These are phyloP conservation scores for Penicillium fimorum DNA, from an alignment of 495 filamentous ascomycete species.

Conservation along the genomic window DNA sequence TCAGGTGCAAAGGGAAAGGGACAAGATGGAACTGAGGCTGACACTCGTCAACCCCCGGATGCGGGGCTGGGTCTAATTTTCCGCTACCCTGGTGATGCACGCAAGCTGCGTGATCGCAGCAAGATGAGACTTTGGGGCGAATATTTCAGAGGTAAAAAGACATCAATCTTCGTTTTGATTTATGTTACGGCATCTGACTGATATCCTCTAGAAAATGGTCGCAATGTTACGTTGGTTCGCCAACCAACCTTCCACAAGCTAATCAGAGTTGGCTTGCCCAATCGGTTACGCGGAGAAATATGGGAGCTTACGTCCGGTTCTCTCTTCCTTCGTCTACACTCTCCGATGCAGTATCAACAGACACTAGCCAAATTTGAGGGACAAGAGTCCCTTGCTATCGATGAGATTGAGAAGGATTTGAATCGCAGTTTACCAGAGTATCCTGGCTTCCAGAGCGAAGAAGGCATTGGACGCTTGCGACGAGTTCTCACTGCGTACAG, in stretches of 20 bases:
- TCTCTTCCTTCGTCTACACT: slow-evolving; percentile 80
- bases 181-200: slow-evolving; percentile 3
- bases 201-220: slow-evolving; percentile 71
- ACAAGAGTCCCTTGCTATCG: slow-evolving; percentile 85
- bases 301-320: slow-evolving; percentile 96
- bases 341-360: slow-evolving; percentile 76
- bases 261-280: slow-evolving; percentile 91
- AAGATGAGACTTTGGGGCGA: slow-evolving; percentile 98
- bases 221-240: slow-evolving; percentile 85
- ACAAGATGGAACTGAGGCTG: slow-evolving; percentile 34
- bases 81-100: slow-evolving; percentile 93
- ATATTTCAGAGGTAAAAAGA: slow-evolving; percentile 69
- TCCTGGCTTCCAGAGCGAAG: slow-evolving; percentile 93
- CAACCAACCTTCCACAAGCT: slow-evolving; percentile 98
- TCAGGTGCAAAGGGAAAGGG: slow-evolving; percentile 44
- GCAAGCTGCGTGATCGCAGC: slow-evolving; percentile 88
- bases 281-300: slow-evolving; percentile 87
- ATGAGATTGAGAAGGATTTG: slow-evolving; percentile 97
- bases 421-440: slow-evolving; percentile 97
- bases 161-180: neutral
- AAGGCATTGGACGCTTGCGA: slow-evolving; percentile 86
- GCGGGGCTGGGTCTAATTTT: slow-evolving; percentile 91
- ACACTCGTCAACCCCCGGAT: slow-evolving; percentile 72
- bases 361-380: slow-evolving; percentile 81
- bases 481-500: slow-evolving; percentile 93